A percentile compares a stretch with the other conserved stretches of the same genome.
Conservation (phyloP, 805 yeast species). For the Spathaspora girioi region DNA sequence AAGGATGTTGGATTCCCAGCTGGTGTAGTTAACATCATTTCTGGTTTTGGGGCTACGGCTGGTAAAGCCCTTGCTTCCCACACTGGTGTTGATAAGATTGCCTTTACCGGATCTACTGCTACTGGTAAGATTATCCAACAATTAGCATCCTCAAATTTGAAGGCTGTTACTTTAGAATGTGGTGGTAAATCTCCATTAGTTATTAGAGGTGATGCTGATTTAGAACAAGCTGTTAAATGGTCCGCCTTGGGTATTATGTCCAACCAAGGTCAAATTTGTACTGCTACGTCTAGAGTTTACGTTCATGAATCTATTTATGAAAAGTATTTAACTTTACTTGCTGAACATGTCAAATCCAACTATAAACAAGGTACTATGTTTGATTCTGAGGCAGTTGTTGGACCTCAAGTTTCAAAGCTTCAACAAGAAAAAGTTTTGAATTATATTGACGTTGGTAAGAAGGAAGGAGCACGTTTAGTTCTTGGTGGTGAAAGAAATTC, state of each 20-base stretch:
- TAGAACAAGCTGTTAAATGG: slow-evolving; percentile 67
- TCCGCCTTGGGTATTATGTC: slow-evolving; percentile 61
- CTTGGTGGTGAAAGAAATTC: slow-evolving; percentile 42
- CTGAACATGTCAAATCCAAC: slow-evolving; percentile 40
- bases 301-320: slow-evolving; percentile 57
- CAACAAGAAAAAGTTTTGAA: slow-evolving; percentile 53
- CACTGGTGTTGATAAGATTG: slow-evolving; percentile 52
- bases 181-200: slow-evolving; percentile 71
- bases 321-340: slow-evolving; percentile 43
- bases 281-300: slow-evolving; percentile 61
- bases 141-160: slow-evolving; percentile 57
- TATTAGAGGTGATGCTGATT: slow-evolving; percentile 59
- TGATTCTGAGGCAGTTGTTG: slow-evolving; percentile 44
- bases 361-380: slow-evolving; percentile 60
- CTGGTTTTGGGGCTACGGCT: slow-evolving; percentile 66
- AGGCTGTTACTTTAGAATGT: slow-evolving; percentile 65
- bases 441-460: slow-evolving; percentile 41
- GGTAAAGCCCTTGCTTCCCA: slow-evolving; percentile 68
- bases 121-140: slow-evolving; percentile 66
- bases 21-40: slow-evolving; percentile 68
- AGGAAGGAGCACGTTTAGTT: slow-evolving; percentile 41
- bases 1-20: slow-evolving; percentile 71
- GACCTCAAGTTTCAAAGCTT: slow-evolving; percentile 57
- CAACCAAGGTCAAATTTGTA: slow-evolving; percentile 68
- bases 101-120: slow-evolving; percentile 64